A percentile compares a stretch with the other conserved stretches of the same genome.
phyloP scores from a whole-genome alignment of 2,329 filamentous ascomycete species.

The Ampelomyces quisqualis region DNA sequence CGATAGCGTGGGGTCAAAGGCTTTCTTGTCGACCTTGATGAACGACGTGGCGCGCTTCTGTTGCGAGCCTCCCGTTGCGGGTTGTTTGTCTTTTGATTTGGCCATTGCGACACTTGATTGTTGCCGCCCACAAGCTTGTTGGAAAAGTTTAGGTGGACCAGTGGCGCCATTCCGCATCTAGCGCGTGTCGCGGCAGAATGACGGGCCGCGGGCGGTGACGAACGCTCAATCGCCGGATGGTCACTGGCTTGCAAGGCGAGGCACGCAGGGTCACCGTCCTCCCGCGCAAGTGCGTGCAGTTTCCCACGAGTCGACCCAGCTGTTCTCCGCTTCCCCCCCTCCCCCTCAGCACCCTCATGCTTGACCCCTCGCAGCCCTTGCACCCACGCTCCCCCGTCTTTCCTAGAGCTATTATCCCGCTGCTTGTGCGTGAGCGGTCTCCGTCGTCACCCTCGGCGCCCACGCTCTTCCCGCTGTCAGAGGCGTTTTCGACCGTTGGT shows the following conservation, averaged over 20 bases:
- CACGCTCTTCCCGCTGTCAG: slow-evolving; percentile 21
- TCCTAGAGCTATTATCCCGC: slow-evolving; percentile 6
- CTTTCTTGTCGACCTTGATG: slow-evolving; percentile 34
- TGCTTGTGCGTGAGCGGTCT: slow-evolving; percentile 15
- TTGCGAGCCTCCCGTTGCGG: slow-evolving; percentile 14
- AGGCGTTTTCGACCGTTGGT: slow-evolving; percentile 33
- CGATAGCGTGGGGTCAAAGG: slow-evolving; percentile 48
- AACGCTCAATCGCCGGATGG: slow-evolving; percentile 18
- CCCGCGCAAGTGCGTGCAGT: slow-evolving; percentile 22
- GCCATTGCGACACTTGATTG: slow-evolving; percentile 29
- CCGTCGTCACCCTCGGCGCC: slow-evolving; percentile 22
- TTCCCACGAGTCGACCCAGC: slow-evolving; percentile 14
- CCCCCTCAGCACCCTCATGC: slow-evolving; percentile 16
- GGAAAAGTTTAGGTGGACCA: slow-evolving; percentile 39
- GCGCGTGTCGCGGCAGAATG: slow-evolving; percentile 13
- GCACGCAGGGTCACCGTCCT: slow-evolving; percentile 15
- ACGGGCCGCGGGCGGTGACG: slow-evolving; percentile 10
- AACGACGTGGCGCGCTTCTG: slow-evolving; percentile 20
- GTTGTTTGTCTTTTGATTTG: slow-evolving; percentile 34
- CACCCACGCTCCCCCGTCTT: slow-evolving; percentile 4
- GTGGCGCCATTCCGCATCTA: not conserved
- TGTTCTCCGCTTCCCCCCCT: slow-evolving; percentile 12
- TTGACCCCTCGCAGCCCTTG: slow-evolving; percentile 14
- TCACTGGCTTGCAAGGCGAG: slow-evolving; percentile 21
- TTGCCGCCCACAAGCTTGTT: slow-evolving; percentile 11